A percentile compares a stretch with the other conserved stretches of the same genome.
Conservation (phyloP, 352 stramenopile genomes). For the Phytophthora brassicae region DNA sequence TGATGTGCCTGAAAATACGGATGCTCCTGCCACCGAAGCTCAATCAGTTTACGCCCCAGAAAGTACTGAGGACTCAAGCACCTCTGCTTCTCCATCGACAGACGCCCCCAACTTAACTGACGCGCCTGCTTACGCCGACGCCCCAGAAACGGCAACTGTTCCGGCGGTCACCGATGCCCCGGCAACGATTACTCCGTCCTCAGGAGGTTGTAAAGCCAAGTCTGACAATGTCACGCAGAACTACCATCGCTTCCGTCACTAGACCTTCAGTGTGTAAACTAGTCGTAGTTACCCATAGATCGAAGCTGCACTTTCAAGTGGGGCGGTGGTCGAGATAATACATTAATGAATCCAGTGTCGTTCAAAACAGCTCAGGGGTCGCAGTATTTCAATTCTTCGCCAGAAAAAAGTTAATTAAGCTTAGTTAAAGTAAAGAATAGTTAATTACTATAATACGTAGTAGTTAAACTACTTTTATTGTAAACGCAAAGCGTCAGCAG, state of each 20-base stretch:
- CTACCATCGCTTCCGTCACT: background rate
- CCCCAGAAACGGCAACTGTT: background rate
- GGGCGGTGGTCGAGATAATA: no score
- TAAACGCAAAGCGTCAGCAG: no score
- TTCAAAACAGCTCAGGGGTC: no score
- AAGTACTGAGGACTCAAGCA: background rate
- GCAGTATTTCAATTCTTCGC: no score
- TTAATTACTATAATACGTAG: no score
- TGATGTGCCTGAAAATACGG: background rate
- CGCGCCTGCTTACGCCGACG: background rate
- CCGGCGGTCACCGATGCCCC: background rate
- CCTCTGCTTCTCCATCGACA: background rate
- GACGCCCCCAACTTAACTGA: background rate
- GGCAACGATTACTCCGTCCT: background rate
- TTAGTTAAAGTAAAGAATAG: no score
- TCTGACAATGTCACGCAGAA: background rate
- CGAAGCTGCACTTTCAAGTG: no score
- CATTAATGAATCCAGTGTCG: no score
- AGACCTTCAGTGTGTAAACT: no score
- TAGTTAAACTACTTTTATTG: no score
- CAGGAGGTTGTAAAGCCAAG: constrained; percentile 4
- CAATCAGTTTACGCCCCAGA: background rate
- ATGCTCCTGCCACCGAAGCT: background rate
- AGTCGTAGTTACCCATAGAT: no score
- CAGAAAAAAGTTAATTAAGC: no score